Evolutionary conservation across 352 stramenopile genomes (phyloP).

Genomic region (Globisporangium emineosum): DNA sequence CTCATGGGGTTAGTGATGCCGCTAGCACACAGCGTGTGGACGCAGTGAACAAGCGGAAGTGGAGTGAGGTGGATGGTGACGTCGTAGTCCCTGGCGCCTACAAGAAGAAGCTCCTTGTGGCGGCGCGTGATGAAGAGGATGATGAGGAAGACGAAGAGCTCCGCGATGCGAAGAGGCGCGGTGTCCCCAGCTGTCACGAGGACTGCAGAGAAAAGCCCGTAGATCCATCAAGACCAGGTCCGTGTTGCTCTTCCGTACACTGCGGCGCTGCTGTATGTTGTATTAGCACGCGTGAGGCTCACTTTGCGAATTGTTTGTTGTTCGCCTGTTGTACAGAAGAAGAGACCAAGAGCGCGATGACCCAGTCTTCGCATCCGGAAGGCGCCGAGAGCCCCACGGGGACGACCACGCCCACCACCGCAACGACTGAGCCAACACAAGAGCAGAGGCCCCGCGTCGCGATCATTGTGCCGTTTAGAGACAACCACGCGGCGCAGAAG

Average conservation of each 20-base stretch:
- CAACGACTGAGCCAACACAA: not conserved
- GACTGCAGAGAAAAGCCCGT: not conserved
- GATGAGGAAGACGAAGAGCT: not conserved
- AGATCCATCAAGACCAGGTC: not conserved
- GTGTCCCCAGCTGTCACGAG: not conserved
- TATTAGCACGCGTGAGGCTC: not conserved
- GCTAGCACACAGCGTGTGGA: no score
- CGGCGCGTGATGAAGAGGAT: not conserved
- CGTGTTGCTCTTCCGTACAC: not conserved
- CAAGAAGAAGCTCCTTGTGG: not conserved
- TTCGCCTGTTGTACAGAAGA: not conserved
- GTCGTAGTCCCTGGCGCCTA: not conserved
- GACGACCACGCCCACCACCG: not conserved
- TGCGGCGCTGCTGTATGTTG: not conserved
- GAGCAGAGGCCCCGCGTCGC: conserved; percentile 33
- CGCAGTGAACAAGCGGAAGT: not conserved
- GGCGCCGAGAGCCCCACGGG: not conserved
- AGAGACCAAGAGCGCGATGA: not conserved
- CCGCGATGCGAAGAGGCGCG: not conserved
- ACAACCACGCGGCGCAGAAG: conserved; percentile 88
- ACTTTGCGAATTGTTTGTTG: not conserved
- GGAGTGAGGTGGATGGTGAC: not conserved
- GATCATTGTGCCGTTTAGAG: conserved; percentile 93
- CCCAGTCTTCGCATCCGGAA: not conserved
- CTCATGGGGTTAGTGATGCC: not conserved